These are phyloP conservation scores for Skeletonema grethae DNA, from an alignment of 108 stramenopile genomes.

Conservation along the genomic window DNA sequence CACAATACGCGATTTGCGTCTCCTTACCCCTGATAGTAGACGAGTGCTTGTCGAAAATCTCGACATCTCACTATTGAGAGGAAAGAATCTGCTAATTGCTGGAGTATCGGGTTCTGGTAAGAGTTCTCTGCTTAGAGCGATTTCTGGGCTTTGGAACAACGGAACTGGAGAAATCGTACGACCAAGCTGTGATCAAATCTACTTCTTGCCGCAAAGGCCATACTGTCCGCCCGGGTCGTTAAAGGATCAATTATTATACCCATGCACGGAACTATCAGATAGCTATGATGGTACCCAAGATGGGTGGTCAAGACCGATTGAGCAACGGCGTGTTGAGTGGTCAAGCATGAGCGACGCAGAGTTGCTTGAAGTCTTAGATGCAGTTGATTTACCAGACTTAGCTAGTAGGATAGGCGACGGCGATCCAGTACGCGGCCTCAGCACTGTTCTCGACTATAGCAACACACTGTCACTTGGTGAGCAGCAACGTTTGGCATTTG, in stretches of 20 bases:
- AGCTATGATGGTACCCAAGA: slow-evolving; percentile 14
- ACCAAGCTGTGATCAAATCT: slow-evolving; percentile 58
- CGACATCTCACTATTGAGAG: slow-evolving; percentile 45
- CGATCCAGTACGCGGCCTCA: slow-evolving; percentile 42
- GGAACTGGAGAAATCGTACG: slow-evolving; percentile 72
- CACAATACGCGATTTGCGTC: slow-evolving; percentile 37
- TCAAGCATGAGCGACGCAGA: slow-evolving; percentile 38
- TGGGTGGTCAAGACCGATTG: slow-evolving; percentile 17
- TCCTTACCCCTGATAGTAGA: slow-evolving; percentile 63
- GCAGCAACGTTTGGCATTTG: slow-evolving; percentile 81
- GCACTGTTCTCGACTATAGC: slow-evolving; percentile 61
- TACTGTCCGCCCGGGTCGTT: slow-evolving; percentile 81
- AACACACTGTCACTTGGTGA: slow-evolving; percentile 78
- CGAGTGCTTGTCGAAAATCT: slow-evolving; percentile 56
- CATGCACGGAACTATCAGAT: slow-evolving; percentile 32
- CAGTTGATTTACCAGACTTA: slow-evolving; percentile 52
- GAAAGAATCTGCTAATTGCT: slow-evolving; percentile 68
- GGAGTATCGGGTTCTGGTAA: slow-evolving; percentile 73
- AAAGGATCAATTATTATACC: slow-evolving; percentile 81
- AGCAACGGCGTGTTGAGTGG: slow-evolving; percentile 26
- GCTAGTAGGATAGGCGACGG: slow-evolving; percentile 54
- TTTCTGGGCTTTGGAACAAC: slow-evolving; percentile 85
- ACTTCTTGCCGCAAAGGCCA: slow-evolving; percentile 87
- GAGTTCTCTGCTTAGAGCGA: slow-evolving; percentile 67
- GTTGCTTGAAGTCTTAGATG: slow-evolving; percentile 37